These are phyloP conservation scores for Pseudopithomyces maydicus DNA, from an alignment of 2,329 filamentous ascomycete genomes.

Conservation along the genomic window DNA sequence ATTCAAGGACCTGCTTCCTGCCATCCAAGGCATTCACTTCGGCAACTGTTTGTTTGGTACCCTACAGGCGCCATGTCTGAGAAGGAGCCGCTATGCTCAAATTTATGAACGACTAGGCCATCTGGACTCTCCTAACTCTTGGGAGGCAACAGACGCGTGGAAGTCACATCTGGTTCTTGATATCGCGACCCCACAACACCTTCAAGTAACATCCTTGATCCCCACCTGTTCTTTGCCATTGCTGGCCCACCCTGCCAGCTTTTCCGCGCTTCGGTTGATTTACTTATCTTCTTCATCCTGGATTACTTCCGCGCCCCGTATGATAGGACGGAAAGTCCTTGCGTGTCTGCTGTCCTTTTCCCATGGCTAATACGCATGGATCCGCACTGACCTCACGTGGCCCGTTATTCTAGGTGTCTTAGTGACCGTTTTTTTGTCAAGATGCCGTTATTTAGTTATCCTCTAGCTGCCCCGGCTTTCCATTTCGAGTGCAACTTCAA, in stretches of 20 bases:
- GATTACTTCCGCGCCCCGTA: background rate
- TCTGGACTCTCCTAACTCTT: background rate
- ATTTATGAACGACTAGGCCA: background rate
- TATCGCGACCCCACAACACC: conserved; percentile 4
- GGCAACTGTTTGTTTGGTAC: background rate
- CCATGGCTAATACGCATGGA: background rate
- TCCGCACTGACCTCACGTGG: background rate
- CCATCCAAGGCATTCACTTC: background rate
- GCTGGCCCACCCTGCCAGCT: background rate
- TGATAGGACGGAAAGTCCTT: background rate
- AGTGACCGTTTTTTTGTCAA: background rate
- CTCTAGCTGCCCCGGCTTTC: background rate
- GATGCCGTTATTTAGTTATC: too few relatives aligned
- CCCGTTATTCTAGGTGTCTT: background rate
- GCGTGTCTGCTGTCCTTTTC: background rate
- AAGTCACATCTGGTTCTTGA: background rate
- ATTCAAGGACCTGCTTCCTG: background rate
- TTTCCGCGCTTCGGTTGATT: background rate
- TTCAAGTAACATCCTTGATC: conserved; percentile 1
- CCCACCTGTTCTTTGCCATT: background rate
- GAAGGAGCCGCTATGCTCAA: background rate
- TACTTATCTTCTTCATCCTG: background rate
- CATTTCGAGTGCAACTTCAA: background rate
- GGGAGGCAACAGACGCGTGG: background rate
- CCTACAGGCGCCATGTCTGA: conserved; percentile 4